phyloP scores from a whole-genome alignment of 2,329 filamentous ascomycete genomes.

The Penicillium sp. region DNA sequence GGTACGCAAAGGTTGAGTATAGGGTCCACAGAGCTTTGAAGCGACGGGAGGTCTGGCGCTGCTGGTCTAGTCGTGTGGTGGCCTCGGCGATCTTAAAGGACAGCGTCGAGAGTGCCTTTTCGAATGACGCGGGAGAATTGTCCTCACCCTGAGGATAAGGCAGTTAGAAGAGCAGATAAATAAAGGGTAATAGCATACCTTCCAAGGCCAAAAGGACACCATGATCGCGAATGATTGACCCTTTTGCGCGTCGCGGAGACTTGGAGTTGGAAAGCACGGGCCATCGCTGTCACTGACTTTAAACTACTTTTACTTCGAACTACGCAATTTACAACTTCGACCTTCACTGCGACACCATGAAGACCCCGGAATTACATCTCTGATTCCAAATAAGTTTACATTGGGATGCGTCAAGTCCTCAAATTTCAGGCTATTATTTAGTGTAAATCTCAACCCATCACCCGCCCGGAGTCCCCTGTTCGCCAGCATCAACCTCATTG shows the following conservation, averaged over 20 bases:
- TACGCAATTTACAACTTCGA: background rate
- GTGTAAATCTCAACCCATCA: background rate
- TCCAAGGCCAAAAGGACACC: conserved; percentile 85
- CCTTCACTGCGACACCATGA: background rate
- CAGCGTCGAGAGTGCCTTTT: conserved; percentile 79
- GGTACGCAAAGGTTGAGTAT: conserved; percentile 85
- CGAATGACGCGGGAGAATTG: conserved; percentile 83
- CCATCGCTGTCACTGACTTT: background rate
- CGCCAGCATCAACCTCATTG: background rate
- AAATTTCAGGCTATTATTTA: background rate
- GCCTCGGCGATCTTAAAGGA: conserved; percentile 75
- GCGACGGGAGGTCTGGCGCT: conserved; percentile 68
- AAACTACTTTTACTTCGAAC: background rate
- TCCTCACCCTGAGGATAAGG: conserved; percentile 59
- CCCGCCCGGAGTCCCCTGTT: background rate
- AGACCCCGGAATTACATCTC: background rate
- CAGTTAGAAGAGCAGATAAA: background rate
- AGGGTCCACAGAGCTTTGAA: conserved; percentile 82
- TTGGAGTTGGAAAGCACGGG: background rate
- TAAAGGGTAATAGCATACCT: conserved; percentile 48
- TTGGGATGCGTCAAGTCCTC: background rate
- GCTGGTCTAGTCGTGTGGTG: conserved; percentile 66
- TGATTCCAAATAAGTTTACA: background rate
- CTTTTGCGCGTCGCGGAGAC: background rate
- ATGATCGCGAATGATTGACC: conserved; percentile 44